Conservation (phyloP, 345 rosid species). For the Populus alba region DNA sequence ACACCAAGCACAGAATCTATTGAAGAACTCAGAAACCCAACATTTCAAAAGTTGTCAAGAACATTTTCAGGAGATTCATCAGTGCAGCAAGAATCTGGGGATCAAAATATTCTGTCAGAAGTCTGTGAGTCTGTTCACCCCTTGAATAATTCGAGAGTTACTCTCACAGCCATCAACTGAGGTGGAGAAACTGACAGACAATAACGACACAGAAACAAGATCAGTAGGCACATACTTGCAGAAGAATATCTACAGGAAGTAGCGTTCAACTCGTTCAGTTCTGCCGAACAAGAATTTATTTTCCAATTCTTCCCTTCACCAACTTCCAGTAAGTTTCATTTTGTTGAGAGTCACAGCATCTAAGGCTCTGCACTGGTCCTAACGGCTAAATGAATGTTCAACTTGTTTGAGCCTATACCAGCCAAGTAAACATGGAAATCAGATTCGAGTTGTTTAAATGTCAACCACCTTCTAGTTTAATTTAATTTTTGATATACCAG, state of each 20-base stretch:
- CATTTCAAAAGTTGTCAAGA: neutral
- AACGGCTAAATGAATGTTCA: neutral
- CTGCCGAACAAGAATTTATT: neutral
- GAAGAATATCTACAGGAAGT: neutral
- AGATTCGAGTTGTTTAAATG: neutral
- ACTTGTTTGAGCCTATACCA: neutral
- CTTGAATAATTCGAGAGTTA: neutral
- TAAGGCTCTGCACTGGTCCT: neutral
- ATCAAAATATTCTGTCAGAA: neutral
- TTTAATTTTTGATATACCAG: neutral
- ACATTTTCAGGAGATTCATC: neutral
- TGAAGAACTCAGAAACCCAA: no score
- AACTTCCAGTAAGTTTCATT: neutral
- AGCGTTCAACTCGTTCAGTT: neutral
- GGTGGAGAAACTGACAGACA: neutral
- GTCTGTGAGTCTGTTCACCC: neutral
- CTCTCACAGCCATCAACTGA: neutral
- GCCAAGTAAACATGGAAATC: neutral
- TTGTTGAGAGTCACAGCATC: neutral
- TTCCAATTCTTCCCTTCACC: neutral
- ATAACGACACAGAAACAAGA: neutral
- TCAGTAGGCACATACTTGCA: neutral
- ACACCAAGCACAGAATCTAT: no score
- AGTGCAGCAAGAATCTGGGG: neutral
- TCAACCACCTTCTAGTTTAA: neutral